Percentiles rank a stretch among this genome's conserved stretches.
These are phyloP conservation scores for Metschnikowia cubensis DNA, from an alignment of 805 yeast species.

Conservation along the genomic window DNA sequence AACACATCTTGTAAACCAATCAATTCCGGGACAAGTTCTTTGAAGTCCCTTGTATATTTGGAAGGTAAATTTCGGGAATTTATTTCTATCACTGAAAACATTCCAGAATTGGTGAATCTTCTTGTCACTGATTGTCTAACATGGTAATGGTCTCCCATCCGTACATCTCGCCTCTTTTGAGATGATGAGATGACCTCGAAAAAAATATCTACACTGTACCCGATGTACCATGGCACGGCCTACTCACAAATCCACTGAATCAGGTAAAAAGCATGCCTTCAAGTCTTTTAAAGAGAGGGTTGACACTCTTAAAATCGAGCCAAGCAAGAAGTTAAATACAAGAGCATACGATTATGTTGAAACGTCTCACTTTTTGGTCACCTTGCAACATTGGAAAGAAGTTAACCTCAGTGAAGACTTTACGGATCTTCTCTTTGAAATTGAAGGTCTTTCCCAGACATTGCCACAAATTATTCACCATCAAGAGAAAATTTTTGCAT, in stretches of 20 bases:
- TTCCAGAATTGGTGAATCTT: too few species aligned
- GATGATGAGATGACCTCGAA: constrained; percentile 16
- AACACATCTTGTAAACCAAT: neutral
- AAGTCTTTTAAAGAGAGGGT: constrained; percentile 80
- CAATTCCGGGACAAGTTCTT: neutral
- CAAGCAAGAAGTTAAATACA: constrained; percentile 49
- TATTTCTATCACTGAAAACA: neutral
- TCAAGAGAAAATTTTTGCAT: constrained; percentile 52
- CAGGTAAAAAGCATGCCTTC: constrained; percentile 55
- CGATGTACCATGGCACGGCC: neutral
- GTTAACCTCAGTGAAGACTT: constrained; percentile 73
- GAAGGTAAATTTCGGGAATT: neutral
- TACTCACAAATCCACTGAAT: constrained; percentile 44
- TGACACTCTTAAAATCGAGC: constrained; percentile 80
- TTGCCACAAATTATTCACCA: constrained; percentile 79
- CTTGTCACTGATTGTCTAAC: neutral
- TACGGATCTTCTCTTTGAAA: constrained; percentile 54
- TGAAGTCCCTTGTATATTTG: neutral
- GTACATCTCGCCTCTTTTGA: constrained; percentile 10
- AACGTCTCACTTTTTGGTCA: constrained; percentile 71
- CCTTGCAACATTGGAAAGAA: constrained; percentile 84
- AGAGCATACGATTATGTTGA: constrained; percentile 70
- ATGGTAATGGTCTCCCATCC: constrained; percentile 4
- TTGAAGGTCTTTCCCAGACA: constrained; percentile 56
- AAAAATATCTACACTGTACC: neutral